Conservation (phyloP, 805 yeast species). For the Candida caryicola region DNA sequence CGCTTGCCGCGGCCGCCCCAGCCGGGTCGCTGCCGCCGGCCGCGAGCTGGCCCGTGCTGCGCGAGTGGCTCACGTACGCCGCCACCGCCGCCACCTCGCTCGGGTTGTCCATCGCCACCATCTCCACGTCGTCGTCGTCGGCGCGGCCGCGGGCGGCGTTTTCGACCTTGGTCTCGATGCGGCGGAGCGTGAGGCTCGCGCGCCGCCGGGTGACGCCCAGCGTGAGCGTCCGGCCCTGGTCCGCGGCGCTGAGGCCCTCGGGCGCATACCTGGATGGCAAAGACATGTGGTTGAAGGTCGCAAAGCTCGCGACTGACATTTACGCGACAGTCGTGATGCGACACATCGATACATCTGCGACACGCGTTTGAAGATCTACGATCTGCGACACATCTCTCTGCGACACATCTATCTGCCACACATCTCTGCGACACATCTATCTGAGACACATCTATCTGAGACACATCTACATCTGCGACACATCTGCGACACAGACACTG, state of each 20-base stretch:
- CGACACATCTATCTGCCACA: too few species aligned
- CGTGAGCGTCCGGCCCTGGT: conserved; percentile 24
- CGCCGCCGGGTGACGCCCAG: conserved; percentile 21
- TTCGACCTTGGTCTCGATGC: conserved; percentile 23
- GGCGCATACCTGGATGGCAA: conserved; percentile 41
- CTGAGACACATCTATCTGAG: too few species aligned
- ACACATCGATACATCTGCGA: too few species aligned
- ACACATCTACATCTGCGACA: too few species aligned
- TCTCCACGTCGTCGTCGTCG: conserved; percentile 36
- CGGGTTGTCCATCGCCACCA: conserved; percentile 48
- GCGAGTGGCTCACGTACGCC: conserved; percentile 26
- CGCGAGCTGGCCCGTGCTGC: conserved; percentile 1
- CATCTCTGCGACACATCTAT: too few species aligned
- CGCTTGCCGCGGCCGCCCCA: neutral
- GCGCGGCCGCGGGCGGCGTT: conserved; percentile 16
- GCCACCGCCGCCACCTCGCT: conserved; percentile 44
- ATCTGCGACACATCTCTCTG: too few species aligned
- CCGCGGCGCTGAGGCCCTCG: conserved; percentile 27
- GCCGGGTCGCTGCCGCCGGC: conserved; percentile 1
- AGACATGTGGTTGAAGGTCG: conserved; percentile 5
- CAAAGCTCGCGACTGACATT: neutral
- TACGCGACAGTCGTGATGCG: too few species aligned
- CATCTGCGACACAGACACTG: too few species aligned
- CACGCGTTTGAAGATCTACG: too few species aligned
- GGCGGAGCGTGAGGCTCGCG: conserved; percentile 19